These are phyloP conservation scores for Starmerella powellii DNA, from an alignment of 805 yeast species.

Conservation along the genomic window DNA sequence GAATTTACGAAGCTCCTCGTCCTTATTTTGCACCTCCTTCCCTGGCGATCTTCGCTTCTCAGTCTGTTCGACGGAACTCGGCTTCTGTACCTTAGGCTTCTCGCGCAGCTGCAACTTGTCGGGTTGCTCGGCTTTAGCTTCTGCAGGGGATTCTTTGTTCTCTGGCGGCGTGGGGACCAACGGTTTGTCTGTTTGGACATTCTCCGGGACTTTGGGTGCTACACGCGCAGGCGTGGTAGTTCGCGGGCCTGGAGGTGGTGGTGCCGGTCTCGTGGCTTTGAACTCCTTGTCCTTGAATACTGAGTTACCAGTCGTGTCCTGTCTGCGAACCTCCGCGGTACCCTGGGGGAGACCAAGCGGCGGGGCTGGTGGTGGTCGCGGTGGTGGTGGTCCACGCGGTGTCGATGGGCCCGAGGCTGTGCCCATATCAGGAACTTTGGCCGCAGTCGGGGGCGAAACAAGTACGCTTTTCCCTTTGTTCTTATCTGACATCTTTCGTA, in stretches of 20 bases:
- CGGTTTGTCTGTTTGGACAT: neutral
- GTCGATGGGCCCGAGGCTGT: constrained; percentile 1
- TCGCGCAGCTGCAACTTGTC: neutral
- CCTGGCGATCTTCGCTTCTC: constrained; percentile 7
- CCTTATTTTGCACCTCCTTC: constrained; percentile 19
- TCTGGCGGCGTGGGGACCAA: neutral
- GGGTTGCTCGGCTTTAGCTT: neutral
- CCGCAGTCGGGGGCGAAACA: constrained; percentile 6
- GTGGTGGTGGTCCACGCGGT: constrained; percentile 29
- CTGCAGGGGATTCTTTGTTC: neutral
- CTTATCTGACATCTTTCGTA: constrained; percentile 2
- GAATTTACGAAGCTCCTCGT: constrained; percentile 22
- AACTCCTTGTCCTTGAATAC: neutral
- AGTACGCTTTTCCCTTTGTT: neutral
- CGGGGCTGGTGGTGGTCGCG: constrained; percentile 35
- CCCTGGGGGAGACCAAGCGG: constrained; percentile 30
- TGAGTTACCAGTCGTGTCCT: too few relatives aligned
- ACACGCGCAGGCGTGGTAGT: neutral
- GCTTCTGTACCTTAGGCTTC: neutral
- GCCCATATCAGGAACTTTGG: neutral
- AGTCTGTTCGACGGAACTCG: neutral
- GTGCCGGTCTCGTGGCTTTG: constrained; percentile 8
- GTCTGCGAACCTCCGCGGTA: too few relatives aligned
- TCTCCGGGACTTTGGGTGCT: neutral
- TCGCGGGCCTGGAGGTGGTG: constrained; percentile 8